Conservation (phyloP, 805 yeast genomes). For the Barnettozyma populi region DNA sequence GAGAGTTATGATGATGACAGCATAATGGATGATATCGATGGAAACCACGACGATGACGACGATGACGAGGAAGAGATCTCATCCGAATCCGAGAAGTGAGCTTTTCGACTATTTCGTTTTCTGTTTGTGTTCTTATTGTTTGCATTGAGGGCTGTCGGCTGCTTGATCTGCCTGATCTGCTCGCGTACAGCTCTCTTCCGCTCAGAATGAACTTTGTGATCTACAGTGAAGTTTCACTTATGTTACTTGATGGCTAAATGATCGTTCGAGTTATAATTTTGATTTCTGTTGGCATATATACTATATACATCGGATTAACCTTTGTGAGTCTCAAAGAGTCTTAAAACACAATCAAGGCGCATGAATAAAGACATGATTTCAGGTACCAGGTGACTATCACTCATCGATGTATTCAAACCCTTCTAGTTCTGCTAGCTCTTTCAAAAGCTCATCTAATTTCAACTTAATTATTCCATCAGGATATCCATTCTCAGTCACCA, state of each 20-base stretch:
- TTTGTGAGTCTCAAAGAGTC: background rate
- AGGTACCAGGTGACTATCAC: background rate
- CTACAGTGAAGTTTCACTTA: background rate
- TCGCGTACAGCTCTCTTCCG: background rate
- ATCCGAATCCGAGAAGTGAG: slow-evolving; percentile 26
- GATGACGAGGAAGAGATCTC: slow-evolving; percentile 36
- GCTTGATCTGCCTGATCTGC: background rate
- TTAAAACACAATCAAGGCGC: background rate
- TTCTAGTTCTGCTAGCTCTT: slow-evolving; percentile 15
- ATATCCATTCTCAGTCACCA: slow-evolving; percentile 20
- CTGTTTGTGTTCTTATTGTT: no score
- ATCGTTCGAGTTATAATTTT: background rate
- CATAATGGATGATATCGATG: slow-evolving; percentile 45
- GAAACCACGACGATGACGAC: slow-evolving; percentile 51
- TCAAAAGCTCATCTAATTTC: slow-evolving; percentile 14
- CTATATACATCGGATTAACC: background rate
- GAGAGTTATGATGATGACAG: slow-evolving; percentile 56
- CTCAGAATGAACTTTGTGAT: background rate
- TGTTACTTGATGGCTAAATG: background rate
- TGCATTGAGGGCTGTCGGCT: background rate
- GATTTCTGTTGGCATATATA: background rate
- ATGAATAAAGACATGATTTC: background rate
- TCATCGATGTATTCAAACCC: slow-evolving; percentile 16
- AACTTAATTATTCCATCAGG: slow-evolving; percentile 21
- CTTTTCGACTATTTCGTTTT: background rate